phyloP scores from a whole-genome alignment of 495 filamentous ascomycete genomes.

The Usnea hakonensis region DNA sequence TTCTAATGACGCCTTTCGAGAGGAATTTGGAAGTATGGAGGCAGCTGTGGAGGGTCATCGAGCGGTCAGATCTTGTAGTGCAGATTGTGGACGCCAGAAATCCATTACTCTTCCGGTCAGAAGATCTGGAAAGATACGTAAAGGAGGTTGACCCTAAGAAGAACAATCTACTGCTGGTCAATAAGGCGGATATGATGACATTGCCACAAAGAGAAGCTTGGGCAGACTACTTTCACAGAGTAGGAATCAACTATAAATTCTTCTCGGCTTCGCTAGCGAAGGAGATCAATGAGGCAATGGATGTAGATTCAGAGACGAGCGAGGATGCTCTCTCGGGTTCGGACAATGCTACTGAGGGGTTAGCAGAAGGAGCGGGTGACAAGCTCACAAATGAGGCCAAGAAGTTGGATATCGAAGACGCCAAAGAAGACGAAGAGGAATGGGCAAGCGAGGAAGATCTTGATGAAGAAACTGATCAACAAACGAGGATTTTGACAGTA shows the following conservation, averaged over 20 bases:
- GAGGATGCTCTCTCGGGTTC: constrained; percentile 33
- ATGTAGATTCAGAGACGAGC: constrained; percentile 38
- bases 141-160: constrained; percentile 85
- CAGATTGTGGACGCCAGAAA: constrained; percentile 98
- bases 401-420: constrained; percentile 33
- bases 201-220: constrained; percentile 72
- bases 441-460: constrained; percentile 36
- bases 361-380: constrained; percentile 28
- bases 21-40: constrained; percentile 97
- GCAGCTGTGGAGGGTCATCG: constrained; percentile 97
- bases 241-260: constrained; percentile 81
- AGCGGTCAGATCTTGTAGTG: constrained; percentile 89
- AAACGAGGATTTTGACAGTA: constrained; percentile 75
- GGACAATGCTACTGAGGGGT: constrained; percentile 35
- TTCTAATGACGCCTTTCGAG: constrained; percentile 98
- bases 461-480: constrained; percentile 43
- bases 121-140: constrained; percentile 89
- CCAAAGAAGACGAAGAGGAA: constrained; percentile 28
- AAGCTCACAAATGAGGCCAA: constrained; percentile 34
- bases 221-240: constrained; percentile 79
- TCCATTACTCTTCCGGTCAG: constrained; percentile 85
- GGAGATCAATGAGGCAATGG: constrained; percentile 67
- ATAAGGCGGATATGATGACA: constrained; percentile 99
- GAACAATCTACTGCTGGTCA: constrained; percentile 86
- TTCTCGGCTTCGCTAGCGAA: constrained; percentile 93